Evolutionary conservation across 2,329 filamentous ascomycete species (phyloP).

Genomic region (Trichophyton rubrum): DNA sequence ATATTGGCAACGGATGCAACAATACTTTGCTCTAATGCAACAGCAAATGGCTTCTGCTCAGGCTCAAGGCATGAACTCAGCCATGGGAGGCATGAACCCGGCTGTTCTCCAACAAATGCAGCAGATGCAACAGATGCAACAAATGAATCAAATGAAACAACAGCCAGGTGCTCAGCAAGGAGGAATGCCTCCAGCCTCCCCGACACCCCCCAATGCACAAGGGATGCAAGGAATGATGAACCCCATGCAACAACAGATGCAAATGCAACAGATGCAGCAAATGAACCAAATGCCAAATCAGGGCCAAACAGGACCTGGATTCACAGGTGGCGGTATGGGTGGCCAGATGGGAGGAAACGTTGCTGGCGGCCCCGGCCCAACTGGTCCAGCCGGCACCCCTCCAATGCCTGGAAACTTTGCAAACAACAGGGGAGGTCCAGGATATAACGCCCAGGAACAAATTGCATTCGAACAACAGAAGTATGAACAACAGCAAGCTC

Average conservation of each 20-base stretch:
- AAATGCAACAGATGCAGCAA: constrained; percentile 54
- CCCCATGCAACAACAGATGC: constrained; percentile 65
- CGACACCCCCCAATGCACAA: constrained; percentile 40
- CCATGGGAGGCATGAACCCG: constrained; percentile 57
- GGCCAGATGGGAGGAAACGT: constrained; percentile 22
- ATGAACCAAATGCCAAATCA: constrained; percentile 42
- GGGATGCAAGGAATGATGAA: constrained; percentile 49
- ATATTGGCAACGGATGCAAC: constrained; percentile 97
- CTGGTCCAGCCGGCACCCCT: constrained; percentile 39
- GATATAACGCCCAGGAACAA: constrained; percentile 59
- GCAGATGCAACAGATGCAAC: constrained; percentile 53
- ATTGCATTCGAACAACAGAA: constrained; percentile 66
- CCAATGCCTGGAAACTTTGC: constrained; percentile 28
- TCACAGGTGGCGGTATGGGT: constrained; percentile 22
- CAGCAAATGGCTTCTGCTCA: constrained; percentile 59
- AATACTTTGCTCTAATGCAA: constrained; percentile 92
- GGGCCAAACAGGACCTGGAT: constrained; percentile 28
- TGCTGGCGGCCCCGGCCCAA: constrained; percentile 29
- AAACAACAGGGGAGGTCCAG: constrained; percentile 35
- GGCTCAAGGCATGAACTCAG: constrained; percentile 52
- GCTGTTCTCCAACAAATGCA: constrained; percentile 63
- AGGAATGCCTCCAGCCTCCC: constrained; percentile 25
- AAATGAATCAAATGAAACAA: constrained; percentile 11
- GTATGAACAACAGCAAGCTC: constrained; percentile 55
- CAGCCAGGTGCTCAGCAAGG: constrained; percentile 16